Base-by-base conservation (phyloP, 305 asterid genomes). In the Stenogyne calaminthoides region DNA sequence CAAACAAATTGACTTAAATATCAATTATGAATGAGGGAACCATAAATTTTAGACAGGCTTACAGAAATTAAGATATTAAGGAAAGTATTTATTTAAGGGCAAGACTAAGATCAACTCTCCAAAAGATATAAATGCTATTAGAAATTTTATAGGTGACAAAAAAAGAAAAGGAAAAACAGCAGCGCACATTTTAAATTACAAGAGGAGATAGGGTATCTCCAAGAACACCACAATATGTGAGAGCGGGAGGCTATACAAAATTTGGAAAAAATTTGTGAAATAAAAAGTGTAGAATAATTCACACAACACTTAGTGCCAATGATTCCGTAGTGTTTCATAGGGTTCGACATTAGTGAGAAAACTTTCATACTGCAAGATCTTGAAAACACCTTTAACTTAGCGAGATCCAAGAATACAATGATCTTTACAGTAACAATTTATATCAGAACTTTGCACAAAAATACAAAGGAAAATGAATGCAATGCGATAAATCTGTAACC, bases 301-400 rank as follows among this genome's bases (percentile, higher is more conserved):
- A 60, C 42, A 60, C 10, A 27, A 1, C 44, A 64, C 3, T 22
- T 42, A 37, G 61, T 57, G 59, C 18, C 42, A 65, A 72, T 12
- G 10, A 19, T 47, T 39, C 39, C 64, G 40, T 19, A 56, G 11
- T 56, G 42, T 56, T 12, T 54, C 75, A 29, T 32, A 27, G 8
- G 39, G 37, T 4, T 11, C 12, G 15, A 9, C 12, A 40, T 7
- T 63, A 51, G 29, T 51, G 73, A 4, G 14, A 69, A 11, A 39
- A 19, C 12, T 69, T 49, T 56, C 42, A 39, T 70, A 58, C 11
- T 57, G 49, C 64, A 32, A 19, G 69, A 71, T 64, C 69, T 49
- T 12, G 54, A 57, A 37, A 57, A 65, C 16, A 36, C 37, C 22
- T 19, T 67, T 19, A 20, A 49, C 47, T 39, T 18, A 15, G 74